Evolutionary conservation across 768 basidiomycete species (phyloP).

Genomic region (Hypsizygus marmoreus): DNA sequence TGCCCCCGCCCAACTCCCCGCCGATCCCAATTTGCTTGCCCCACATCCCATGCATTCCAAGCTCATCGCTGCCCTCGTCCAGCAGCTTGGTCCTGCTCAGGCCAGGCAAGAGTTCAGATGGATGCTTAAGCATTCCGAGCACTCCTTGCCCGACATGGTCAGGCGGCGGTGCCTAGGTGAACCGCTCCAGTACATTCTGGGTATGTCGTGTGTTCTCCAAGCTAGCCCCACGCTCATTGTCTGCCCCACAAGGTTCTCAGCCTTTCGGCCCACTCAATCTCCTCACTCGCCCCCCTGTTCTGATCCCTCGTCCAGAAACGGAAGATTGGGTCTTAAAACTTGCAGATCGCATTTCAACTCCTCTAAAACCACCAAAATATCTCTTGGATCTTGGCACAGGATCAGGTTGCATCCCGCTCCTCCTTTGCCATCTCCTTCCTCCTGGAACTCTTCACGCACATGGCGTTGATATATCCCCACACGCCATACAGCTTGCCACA

Average conservation of each 20-base stretch:
- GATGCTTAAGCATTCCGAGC: constrained; percentile 35
- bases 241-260: constrained; percentile 58
- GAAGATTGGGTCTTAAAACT: constrained; percentile 78
- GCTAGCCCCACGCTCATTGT: constrained; percentile 14
- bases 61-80: constrained; percentile 25
- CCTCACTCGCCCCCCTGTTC: constrained; percentile 70
- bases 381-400: constrained; percentile 93
- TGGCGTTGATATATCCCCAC: constrained; percentile 68
- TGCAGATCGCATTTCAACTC: constrained; percentile 44
- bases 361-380: constrained; percentile 33
- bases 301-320: constrained; percentile 96
- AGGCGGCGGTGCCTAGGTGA: constrained; percentile 64
- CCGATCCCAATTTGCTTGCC: background rate
- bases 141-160: constrained; percentile 48
- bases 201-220: constrained; percentile 39
- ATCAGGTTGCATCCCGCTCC: constrained; percentile 86
- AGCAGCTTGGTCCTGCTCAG: constrained; percentile 35
- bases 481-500: constrained; percentile 54
- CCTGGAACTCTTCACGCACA: constrained; percentile 53
- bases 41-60: constrained; percentile 9
- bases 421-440: constrained; percentile 71
- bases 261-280: constrained; percentile 87
- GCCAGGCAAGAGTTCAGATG: constrained; percentile 44
- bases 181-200: constrained; percentile 90
- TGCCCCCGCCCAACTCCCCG: constrained; percentile 2